Base-by-base conservation (phyloP, 208 protist genomes). In the Phytomonas sp. region DNA sequence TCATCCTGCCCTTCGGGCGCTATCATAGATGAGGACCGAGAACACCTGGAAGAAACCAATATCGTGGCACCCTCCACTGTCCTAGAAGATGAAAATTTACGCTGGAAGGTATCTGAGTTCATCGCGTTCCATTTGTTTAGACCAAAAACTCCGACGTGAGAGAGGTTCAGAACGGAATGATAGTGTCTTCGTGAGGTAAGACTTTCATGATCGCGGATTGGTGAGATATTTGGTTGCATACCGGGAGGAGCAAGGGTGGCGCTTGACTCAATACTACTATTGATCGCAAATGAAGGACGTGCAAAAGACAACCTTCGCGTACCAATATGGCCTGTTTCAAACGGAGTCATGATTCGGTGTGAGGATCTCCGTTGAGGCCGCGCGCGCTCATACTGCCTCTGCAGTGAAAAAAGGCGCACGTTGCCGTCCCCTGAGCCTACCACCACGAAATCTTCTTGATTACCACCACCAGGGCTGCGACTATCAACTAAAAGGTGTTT, bases 361-460 rank as follows among this genome's bases (percentile, higher is more conserved):
- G 46, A 56, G 20, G 46, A 56, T 56, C 46, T 20, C 46, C 46
- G 20, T 7, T 26, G 46, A 23, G 46, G 26, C 20, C 46, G 11
- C 6, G 46, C 20, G 46, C 46, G 46, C 20, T 56, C 46, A 56
- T 36, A 26, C 30, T 17, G 20, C 33, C 59, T 31, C 15, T 73
- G 31, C 9, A 91, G 34, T 15, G 68, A 69, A 71, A 92, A 90
- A 60, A 91, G 67, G 13, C 86, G 85, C 56, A 89, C 86, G 67
- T 87, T 81, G 29, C 80, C 84, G 60, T 92, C 84, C 23, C 82
- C 65, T 31, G 82, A 75, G 9, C 74, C 86, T 15, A 56, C 46
- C 20, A 56, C 46, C 46, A 56, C 46, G 1, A 56, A 60, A 62
- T 32, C 56, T 7, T 74, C 68, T 28, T 70, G 36, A 53, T 59